Conservation (phyloP, 106 monocot genomes). For the Acanthochlamys bracteata region DNA sequence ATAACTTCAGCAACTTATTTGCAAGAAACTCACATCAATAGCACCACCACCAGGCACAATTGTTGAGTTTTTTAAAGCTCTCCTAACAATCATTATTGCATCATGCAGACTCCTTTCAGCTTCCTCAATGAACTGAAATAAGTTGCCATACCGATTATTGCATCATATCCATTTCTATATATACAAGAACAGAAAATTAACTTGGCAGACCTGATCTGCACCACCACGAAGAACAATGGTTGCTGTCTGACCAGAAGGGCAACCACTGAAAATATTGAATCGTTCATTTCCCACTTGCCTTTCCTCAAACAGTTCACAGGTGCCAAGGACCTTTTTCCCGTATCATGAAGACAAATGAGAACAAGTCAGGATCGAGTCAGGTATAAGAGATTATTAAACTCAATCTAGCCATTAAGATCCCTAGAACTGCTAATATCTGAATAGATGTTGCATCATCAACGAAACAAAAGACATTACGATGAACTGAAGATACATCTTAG, state of each 20-base stretch:
- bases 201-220: conserved; percentile 76
- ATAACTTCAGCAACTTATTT: not conserved
- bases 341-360: not conserved
- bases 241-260: conserved; percentile 92
- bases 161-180: not conserved
- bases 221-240: conserved; percentile 98
- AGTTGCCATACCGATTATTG: not conserved
- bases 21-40: conserved; percentile 63
- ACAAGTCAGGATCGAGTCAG: not conserved
- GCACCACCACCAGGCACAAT: conserved; percentile 98
- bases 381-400: not conserved
- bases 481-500: not conserved
- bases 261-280: conserved; percentile 98
- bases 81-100: conserved; percentile 99
- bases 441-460: not conserved
- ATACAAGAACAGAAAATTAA: not conserved
- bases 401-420: not conserved
- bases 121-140: conserved; percentile 92
- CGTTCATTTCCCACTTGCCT: conserved; percentile 96
- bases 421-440: not conserved
- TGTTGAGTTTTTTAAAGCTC: conserved; percentile 97
- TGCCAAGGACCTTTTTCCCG: conserved; percentile 74
- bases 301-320: conserved; percentile 93
- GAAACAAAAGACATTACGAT: not conserved
- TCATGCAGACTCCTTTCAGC: conserved; percentile 98